Evolutionary conservation across 192 early-diverging fungal species (phyloP), one percentile per base, ranked within the genome.

Genomic region (Podila clonocystis): DNA sequence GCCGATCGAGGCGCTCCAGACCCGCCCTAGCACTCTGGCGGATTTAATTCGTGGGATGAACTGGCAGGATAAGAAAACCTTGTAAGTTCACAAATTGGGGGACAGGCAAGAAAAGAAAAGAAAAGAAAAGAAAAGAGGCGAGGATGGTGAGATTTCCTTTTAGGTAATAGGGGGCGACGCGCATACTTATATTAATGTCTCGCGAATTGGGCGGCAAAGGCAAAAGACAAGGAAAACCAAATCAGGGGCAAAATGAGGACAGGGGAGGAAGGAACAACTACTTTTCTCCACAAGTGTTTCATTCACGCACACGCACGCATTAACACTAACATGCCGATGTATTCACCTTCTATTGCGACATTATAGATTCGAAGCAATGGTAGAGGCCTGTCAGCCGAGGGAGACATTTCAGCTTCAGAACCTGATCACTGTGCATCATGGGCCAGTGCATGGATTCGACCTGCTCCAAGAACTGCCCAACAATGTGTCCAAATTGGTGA

Each of bases 331-430:
- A 22, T 26, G 22, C 36, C 41, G 13, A 1, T 31, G 30, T 22
- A 11, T 33, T 12, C 7, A 19, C 50, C 36, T 68, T 24, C 29
- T 48, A 61, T 3, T 3, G 26, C 59, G 26, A 33, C 6, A 15
- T 30, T 62, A 79, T 62, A 79, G 76, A 38, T 72, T 68, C 38
- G 70, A 72, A n/a, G 50, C 58, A 9, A 12, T 79, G 45, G 76
- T 79, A 0, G 38, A 22, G 11, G 41, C 60, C 20, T 72, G 76
- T 38, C 49, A 48, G n/a, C 76, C 70, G 8, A 24, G 76, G 17
- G 70, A 79, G 31, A 30, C 55, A 4, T 72, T 72, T 36, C 52
- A 58, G 48, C 33, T 79, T n/a, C 76, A 79, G 55, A 36, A 33
- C n/a, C 70, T 63, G 41, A 67, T 79, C 12, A 45, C 41, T 15